phyloP scores from a whole-genome alignment of 352 stramenopile species.

The Phytophthora sansomeana region DNA sequence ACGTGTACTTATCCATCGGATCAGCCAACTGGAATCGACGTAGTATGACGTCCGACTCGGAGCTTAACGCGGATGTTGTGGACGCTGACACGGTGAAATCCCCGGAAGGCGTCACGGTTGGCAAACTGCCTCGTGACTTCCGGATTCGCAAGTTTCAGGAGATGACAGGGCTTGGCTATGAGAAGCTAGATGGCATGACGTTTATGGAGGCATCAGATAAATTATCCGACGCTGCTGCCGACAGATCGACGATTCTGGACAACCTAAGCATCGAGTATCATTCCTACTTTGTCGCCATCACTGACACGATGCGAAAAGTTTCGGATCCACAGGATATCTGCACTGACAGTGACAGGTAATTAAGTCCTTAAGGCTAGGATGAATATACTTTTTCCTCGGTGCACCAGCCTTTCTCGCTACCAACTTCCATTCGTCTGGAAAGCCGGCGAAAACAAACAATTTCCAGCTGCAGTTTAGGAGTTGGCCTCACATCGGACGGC shows the following conservation, averaged over 20 bases:
- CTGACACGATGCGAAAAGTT: conserved; percentile 19
- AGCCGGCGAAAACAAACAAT: too few relatives aligned
- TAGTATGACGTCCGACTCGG: conserved; percentile 57
- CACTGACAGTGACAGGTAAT: conserved; percentile 15
- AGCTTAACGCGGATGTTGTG: conserved; percentile 64
- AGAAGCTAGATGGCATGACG: conserved; percentile 50
- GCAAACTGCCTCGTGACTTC: conserved; percentile 55
- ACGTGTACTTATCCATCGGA: conserved; percentile 65
- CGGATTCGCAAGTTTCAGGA: conserved; percentile 70
- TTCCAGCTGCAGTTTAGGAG: neutral
- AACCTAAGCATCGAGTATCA: conserved; percentile 19
- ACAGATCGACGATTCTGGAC: conserved; percentile 39
- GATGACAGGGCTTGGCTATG: conserved; percentile 50
- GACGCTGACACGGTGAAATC: conserved; percentile 39
- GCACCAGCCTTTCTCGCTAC: neutral
- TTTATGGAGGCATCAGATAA: conserved; percentile 53
- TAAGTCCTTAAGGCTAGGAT: neutral
- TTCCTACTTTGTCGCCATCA: conserved; percentile 19
- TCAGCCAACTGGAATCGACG: conserved; percentile 73
- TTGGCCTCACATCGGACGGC: too few relatives aligned
- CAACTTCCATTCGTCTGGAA: neutral
- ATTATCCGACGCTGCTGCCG: conserved; percentile 35
- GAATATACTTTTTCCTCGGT: neutral
- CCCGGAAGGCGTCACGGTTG: conserved; percentile 44
- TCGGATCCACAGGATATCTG: conserved; percentile 30